phyloP scores from a whole-genome alignment of 441 rosid genomes.

The Pelargonium myrrhifolium region DNA sequence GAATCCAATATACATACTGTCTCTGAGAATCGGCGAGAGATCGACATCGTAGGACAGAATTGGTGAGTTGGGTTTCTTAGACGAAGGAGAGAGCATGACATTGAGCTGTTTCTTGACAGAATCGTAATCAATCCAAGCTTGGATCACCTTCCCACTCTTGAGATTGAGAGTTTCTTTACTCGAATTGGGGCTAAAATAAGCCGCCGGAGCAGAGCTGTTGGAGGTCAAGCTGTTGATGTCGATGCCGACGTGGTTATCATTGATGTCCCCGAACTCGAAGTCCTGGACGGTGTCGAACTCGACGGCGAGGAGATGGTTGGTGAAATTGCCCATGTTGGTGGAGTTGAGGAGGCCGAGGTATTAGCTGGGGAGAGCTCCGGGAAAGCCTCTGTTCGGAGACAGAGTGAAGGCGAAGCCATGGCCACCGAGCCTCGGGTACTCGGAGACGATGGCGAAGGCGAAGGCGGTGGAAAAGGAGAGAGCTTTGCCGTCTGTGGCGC shows the following conservation, averaged over 20 bases:
- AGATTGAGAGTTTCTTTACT: constrained; percentile 32
- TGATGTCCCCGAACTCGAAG: constrained; percentile 52
- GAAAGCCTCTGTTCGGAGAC: constrained; percentile 38
- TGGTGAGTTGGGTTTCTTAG: constrained; percentile 47
- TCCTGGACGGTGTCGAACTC: constrained; percentile 72
- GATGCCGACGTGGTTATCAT: constrained; percentile 74
- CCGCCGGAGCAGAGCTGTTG: constrained; percentile 47
- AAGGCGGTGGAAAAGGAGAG: constrained; percentile 73
- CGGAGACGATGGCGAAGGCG: constrained; percentile 60
- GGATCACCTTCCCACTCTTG: constrained; percentile 43
- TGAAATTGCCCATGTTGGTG: constrained; percentile 36
- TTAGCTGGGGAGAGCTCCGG: constrained; percentile 56
- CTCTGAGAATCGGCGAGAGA: constrained; percentile 40
- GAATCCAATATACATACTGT: constrained; percentile 71
- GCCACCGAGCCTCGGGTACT: constrained; percentile 60
- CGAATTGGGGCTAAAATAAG: constrained; percentile 33
- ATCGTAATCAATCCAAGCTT: constrained; percentile 82
- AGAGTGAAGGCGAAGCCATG: constrained; percentile 74
- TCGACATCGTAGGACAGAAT: constrained; percentile 49
- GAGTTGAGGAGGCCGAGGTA: constrained; percentile 63
- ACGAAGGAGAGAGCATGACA: constrained; percentile 54
- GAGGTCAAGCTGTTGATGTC: constrained; percentile 54
- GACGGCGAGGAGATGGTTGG: constrained; percentile 62
- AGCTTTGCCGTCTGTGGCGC: constrained; percentile 27
- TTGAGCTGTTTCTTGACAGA: constrained; percentile 40